Evolutionary conservation across 768 basidiomycete genomes (phyloP), one percentile per base, ranked within the genome.

Genomic region (Mycena sanguinolenta): DNA sequence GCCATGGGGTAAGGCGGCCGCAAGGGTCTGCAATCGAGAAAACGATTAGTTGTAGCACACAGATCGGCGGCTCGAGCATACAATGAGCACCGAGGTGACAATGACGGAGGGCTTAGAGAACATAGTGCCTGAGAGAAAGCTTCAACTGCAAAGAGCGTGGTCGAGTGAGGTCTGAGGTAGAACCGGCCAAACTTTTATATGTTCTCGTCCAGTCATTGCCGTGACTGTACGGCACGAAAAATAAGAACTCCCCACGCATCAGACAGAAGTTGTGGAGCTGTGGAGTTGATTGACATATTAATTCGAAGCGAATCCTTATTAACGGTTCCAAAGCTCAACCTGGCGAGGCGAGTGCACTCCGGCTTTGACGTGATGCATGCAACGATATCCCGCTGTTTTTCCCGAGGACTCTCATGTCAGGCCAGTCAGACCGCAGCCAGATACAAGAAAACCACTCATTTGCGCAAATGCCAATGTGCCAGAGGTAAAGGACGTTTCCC

Each of bases 201-300:
- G 34, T 57, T 57, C n/a, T 57, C n/a, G 34, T 57, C 55, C 55
- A 57, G 55, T 34, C 55, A 57, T 38, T 36, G 17, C 53, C 53
- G 53, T 55, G 17, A 55, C 53, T 30, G 46, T 57, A 57, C 55
- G 55, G 55, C 55, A 57, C 34, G 34, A 57, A 57, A 55, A 57
- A 57, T 57, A 57, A 57, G 55, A 0, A 57, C 55, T 57, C 55
- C 55, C 34, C 27, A 17, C 54, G 52, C 54, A 55, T 55, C 54
- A 55, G 54, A 16, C 54, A 57, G 55, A 57, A 57, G 55, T 57
- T 57, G 55, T 57, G 55, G 55, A 57, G 55, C 55, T 57, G 55
- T 57, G 55, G 55, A 57, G 55, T 34, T 25, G 9, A 6, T 23
- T 57, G 55, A 36, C 55, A 57, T 14, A 21, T 57, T 9, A 21